A percentile compares a stretch with the other conserved stretches of the same genome.
These are phyloP conservation scores for Leucosporidium scottii DNA, from an alignment of 768 basidiomycete genomes.

Conservation along the genomic window DNA sequence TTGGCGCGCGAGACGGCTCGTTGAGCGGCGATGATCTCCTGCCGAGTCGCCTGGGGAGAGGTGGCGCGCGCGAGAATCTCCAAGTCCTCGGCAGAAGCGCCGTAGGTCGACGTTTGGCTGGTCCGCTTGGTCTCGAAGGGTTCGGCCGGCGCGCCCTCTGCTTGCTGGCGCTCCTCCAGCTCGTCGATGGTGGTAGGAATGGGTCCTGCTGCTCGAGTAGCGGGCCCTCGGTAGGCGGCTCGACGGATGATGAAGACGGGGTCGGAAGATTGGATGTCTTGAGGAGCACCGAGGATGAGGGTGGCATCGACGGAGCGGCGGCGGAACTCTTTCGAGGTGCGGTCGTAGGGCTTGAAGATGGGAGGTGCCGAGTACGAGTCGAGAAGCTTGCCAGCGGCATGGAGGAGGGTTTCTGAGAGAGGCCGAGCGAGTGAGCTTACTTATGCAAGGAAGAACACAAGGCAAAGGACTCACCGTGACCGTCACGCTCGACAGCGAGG, in stretches of 20 bases:
- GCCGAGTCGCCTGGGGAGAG: slow-evolving; percentile 50
- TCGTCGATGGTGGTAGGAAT: slow-evolving; percentile 22
- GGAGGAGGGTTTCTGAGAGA: slow-evolving; percentile 54
- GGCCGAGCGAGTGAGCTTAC: background rate
- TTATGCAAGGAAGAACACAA: too few species aligned
- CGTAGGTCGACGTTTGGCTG: background rate
- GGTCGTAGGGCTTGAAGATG: slow-evolving; percentile 57
- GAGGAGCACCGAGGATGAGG: slow-evolving; percentile 58
- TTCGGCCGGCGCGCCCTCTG: background rate
- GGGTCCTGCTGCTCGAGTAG: slow-evolving; percentile 5
- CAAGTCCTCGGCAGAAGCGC: background rate
- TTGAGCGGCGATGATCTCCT: slow-evolving; percentile 90
- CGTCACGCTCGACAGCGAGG: slow-evolving; percentile 53
- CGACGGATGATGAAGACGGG: slow-evolving; percentile 57
- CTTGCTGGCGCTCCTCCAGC: slow-evolving; percentile 25
- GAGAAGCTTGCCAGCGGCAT: slow-evolving; percentile 71
- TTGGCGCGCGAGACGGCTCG: slow-evolving; percentile 77
- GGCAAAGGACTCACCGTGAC: slow-evolving; percentile 52
- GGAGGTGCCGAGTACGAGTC: slow-evolving; percentile 69
- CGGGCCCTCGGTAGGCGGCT: slow-evolving; percentile 48
- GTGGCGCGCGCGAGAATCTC: slow-evolving; percentile 4
- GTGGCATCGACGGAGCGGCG: slow-evolving; percentile 81
- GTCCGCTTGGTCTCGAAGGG: background rate
- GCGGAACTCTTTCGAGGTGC: slow-evolving; percentile 57
- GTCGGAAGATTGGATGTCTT: slow-evolving; percentile 74